A percentile compares a stretch with the other conserved stretches of the same genome.
These are phyloP conservation scores for Pilatotrama ljubarskyi DNA, from an alignment of 768 basidiomycete species.

Conservation along the genomic window DNA sequence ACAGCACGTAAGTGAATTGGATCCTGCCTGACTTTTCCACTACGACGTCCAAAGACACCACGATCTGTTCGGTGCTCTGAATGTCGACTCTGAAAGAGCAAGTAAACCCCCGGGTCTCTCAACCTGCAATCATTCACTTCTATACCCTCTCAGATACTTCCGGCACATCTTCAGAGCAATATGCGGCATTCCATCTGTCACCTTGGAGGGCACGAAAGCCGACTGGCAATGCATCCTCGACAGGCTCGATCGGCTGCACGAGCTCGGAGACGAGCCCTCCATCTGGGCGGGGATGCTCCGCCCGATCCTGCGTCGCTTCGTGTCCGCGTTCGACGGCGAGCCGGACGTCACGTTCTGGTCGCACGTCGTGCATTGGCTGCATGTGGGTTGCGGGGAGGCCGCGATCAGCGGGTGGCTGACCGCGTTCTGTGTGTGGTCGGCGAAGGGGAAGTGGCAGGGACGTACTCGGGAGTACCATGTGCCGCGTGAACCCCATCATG, in stretches of 20 bases:
- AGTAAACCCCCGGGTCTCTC: neutral
- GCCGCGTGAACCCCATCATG: neutral
- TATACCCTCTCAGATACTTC: conserved; percentile 25
- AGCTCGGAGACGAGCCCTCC: conserved; percentile 24
- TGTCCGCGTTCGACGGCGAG: conserved; percentile 28
- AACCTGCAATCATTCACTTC: too few relatives aligned
- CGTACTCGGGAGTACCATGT: neutral
- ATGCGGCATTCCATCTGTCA: conserved; percentile 31
- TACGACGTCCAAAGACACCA: conserved; percentile 30
- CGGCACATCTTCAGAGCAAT: too few relatives aligned
- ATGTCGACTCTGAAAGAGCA: conserved; percentile 30
- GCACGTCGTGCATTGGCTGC: conserved; percentile 1
- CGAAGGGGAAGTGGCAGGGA: conserved; percentile 8
- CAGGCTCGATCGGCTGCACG: conserved; percentile 24
- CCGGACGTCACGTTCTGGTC: conserved; percentile 21
- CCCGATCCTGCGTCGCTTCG: conserved; percentile 32
- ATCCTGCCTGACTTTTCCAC: conserved; percentile 34
- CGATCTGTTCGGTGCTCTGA: conserved; percentile 30
- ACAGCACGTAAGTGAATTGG: conserved; percentile 30
- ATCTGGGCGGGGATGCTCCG: conserved; percentile 31
- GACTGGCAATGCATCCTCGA: conserved; percentile 28
- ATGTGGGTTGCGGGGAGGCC: neutral
- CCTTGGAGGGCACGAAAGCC: conserved; percentile 24
- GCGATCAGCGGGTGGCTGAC: conserved; percentile 19
- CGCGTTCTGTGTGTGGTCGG: conserved; percentile 19